Evolutionary conservation across 139 green algal species (phyloP), one percentile per base, ranked within the genome.

Genomic region (Closterium sp.): DNA sequence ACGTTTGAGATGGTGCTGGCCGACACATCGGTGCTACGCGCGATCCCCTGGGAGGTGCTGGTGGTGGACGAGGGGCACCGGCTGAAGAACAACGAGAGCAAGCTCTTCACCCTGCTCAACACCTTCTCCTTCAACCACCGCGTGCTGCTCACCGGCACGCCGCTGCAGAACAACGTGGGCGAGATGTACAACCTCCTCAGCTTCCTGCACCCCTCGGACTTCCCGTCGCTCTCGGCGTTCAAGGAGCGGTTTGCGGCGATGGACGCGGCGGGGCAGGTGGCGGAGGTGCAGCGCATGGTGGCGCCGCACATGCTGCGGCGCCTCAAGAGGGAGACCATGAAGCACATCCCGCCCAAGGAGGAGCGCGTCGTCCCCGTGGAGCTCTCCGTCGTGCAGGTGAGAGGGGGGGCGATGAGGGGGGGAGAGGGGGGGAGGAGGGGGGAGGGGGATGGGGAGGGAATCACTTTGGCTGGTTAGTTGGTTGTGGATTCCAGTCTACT

Each of bases 281-380:
- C 34, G 66, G 88, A 91, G 66, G 96, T 99, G 94, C 97, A 99
- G 92, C 93, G 90, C 23, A 94, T 96, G 88, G 95, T 99, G 88
- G 93, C 95, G 33, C 97, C 97, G 30, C 96, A 98, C 95, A 95
- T 99, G 88, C 95, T 99, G 92, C 95, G 97, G 34, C 95, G 97
- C 28, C 94, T 98, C 38, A 98, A 98, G 93, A 98, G 97, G 94
- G 97, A 99, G 64, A 97, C 98, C n/a, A 96, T 98, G 94, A 93
- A 96, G 87, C 95, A 89, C 88, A 95, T 99, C 91, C 97, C 97
- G 19, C 97, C 97, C 88, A 99, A 98, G 96, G 97, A 96, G 90
- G 97, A 99, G 95, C 94, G 95, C 92, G 97, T 98, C 81, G 94
- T 99, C 86, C 91, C 95, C 0, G 97, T 99, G 87, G 96, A 97